Conservation (phyloP, 371 early-diverging fungal genomes). For the Apophysomyces variabilis region DNA sequence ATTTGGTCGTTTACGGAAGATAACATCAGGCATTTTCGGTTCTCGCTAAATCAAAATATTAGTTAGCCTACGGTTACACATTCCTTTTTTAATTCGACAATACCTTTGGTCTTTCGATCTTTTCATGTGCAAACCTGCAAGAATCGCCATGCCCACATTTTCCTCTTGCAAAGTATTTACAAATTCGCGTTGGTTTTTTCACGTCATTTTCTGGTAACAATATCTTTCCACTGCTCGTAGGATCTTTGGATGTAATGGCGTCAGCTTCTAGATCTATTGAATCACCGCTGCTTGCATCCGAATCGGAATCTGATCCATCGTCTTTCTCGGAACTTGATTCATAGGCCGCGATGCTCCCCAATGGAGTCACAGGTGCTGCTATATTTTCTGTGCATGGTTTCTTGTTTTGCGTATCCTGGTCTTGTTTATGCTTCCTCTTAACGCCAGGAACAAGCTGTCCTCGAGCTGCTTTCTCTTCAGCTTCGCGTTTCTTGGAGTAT, state of each 20-base stretch:
- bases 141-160: conserved; percentile 49
- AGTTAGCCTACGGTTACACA: background rate
- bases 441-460: conserved; percentile 28
- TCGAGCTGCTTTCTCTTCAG: conserved; percentile 31
- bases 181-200: conserved; percentile 28
- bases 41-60: conserved; percentile 20
- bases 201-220: conserved; percentile 33
- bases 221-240: conserved; percentile 46
- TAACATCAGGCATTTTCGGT: conserved; percentile 24
- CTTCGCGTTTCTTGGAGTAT: conserved; percentile 26
- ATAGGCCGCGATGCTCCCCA: conserved; percentile 32
- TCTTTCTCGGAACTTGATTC: conserved; percentile 29
- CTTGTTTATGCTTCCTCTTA: conserved; percentile 13
- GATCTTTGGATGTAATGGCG: conserved; percentile 62
- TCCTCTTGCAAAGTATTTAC: conserved; percentile 54
- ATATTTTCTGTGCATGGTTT: conserved; percentile 7
- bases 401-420: background rate
- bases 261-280: conserved; percentile 55
- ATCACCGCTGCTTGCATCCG: conserved; percentile 29
- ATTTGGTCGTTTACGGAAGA: conserved; percentile 41
- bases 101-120: conserved; percentile 23
- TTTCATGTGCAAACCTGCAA: conserved; percentile 57
- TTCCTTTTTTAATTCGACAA: background rate
- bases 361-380: conserved; percentile 16
- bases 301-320: background rate